Base-by-base conservation (phyloP, 225 moss, liverwort and hornwort species). In the Takakia lepidozioides region DNA sequence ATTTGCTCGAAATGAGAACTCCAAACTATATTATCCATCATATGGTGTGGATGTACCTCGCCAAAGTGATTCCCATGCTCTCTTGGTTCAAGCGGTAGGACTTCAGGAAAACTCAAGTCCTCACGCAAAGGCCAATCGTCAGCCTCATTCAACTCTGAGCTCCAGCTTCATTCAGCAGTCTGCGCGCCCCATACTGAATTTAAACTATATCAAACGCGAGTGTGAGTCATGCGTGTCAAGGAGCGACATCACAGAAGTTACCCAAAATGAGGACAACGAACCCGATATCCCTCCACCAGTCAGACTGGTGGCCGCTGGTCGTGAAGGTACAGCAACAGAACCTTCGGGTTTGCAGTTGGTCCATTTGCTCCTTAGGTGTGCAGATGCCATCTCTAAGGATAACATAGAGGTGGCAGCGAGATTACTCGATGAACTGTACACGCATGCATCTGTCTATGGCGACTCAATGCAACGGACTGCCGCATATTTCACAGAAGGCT, bases 391-490 rank as follows among this genome's bases (percentile, higher is more conserved):
- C 42, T 79, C 81, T 13, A 81, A 82, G 52, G 55, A 49, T 32
- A 86, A 93, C 36, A 30, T 70, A 0, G 68, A 79, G 40, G 43
- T 55, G 24, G 86, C 93, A 5, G 45, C 56, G 1, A 55, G 50
- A 22, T 74, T 86, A 54, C 48, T 93, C 28, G 78, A 71, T 14
- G 80, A 89, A 61, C 75, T 93, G 0, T 70, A 89, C 53, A 81
- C 86, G 3, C 85, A 78, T 37, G 81, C 79, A 0, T 89, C 93
- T 5, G 72, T 84, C 2, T 86, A 81, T 19, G 93, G 93, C 25
- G 89, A 89, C 38, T 82, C 86, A 20, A 84, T 93, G 86, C 93
- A 93, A 57, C 70, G 93, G 40, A 81, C 89, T 28, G 89, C 84
- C 5, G 79, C 89, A 0, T 89, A 86, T 46, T 93, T 93, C 20